Conservation (phyloP, 179 eudicot genomes). For the Kewa caespitosa region DNA sequence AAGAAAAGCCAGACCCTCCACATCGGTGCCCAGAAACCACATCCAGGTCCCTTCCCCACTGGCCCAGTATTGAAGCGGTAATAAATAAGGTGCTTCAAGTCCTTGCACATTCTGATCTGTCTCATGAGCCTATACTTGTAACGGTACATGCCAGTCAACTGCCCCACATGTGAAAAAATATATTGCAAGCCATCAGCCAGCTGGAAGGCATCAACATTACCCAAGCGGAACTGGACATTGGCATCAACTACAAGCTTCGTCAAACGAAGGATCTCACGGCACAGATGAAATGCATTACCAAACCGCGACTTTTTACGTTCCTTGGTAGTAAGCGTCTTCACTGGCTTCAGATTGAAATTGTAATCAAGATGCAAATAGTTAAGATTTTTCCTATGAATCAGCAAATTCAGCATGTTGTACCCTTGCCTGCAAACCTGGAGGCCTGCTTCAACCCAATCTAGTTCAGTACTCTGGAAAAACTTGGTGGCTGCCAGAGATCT, state of each 20-base stretch:
- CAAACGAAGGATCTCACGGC: conserved; percentile 96
- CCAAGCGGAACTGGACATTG: conserved; percentile 94
- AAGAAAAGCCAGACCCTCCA: conserved; percentile 99
- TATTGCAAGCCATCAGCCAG: conserved; percentile 98
- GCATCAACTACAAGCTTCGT: conserved; percentile 99
- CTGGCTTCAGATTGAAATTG: conserved; percentile 94
- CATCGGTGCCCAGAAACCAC: conserved; percentile 99
- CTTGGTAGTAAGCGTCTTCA: conserved; percentile 93
- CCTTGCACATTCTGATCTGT: conserved; percentile 98
- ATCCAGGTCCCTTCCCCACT: conserved; percentile 99
- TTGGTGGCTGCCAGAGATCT: conserved; percentile 92
- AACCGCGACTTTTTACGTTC: conserved; percentile 97
- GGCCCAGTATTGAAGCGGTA: conserved; percentile 99
- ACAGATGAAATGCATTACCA: conserved; percentile 95
- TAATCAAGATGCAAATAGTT: conserved; percentile 97
- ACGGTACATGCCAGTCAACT: conserved; percentile 95
- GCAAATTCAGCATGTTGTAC: conserved; percentile 92
- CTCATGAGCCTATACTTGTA: conserved; percentile 98
- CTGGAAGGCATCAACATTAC: conserved; percentile 99
- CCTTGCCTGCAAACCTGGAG: conserved; percentile 99
- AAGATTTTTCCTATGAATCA: conserved; percentile 93
- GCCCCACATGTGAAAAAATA: conserved; percentile 97
- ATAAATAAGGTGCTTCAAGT: conserved; percentile 93
- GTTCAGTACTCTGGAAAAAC: conserved; percentile 94
- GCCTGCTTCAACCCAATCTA: conserved; percentile 99